Evolutionary conservation across 1,284 basidiomycete genomes (phyloP), one percentile per base, ranked within the genome.

Genomic region (Pterulicium gracile): DNA sequence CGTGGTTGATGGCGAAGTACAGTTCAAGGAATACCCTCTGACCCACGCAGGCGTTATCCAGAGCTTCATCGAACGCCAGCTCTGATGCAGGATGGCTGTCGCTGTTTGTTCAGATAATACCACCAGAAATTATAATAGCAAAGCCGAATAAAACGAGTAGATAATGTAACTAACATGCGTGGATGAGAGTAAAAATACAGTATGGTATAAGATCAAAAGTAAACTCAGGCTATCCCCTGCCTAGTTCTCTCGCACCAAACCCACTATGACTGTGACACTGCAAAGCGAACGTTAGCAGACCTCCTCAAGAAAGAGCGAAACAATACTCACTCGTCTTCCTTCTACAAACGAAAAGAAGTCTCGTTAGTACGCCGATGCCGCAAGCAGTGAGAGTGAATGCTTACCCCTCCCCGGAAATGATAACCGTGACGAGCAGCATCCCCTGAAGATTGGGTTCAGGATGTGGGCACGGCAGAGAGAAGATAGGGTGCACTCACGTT

Each of bases 1-100:
- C 53, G 54, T 89, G 42, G 70, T 72, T 43, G 63, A 77, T 49
- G 80, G 66, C 23, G 75, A 84, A 53, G 82, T 87, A 23, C 63
- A 77, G 50, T 63, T 91, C 50, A 85, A 79, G 61, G 87, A 90
- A 56, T 91, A 90, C 57, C 76, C 82, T 3, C 63, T 83, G 43
- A 86, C 77, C 2, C 55, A 72, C 3, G 77, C 73, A 15, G 88
- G 88, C 23, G 70, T 79, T 20, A 85, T 91, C 47, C 74, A 88
- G 62, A 87, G 84, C 55, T 85, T 84, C 64, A 77, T 91, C 50
- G 87, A 90, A 17, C 36, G 36, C 5, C 36, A 39, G 15, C 36
- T 39, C 4, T 39, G 15, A 39, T 39, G 15, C 7, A n/a, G n/a
- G n/a, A n/a, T n/a, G n/a, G n/a, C n/a, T n/a, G n/a, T n/a, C n/a